Base-by-base conservation (phyloP, 441 rosid genomes). In the Euphorbia celastroides region DNA sequence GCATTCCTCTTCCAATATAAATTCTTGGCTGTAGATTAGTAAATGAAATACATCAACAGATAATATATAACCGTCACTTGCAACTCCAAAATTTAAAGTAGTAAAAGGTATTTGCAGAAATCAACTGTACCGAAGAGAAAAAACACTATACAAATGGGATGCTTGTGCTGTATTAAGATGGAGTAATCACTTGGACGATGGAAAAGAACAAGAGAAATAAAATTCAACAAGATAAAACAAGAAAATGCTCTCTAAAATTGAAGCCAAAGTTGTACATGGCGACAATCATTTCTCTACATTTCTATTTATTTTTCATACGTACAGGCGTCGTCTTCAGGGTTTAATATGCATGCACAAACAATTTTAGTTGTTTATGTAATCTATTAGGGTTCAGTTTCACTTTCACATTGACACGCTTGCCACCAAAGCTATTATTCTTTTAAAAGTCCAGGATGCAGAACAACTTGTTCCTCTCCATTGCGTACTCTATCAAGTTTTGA, bases 1-100 rank as follows among this genome's bases (percentile, higher is more conserved):
- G 99, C 98, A 95, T 92, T 72, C 99, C 99, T 78, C 98, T 88
- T 60, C 98, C 99, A 34, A 95, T 75, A 64, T 92, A 95, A 66
- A 92, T 83, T 81, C 99, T 88, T 69, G 96, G 99, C 98, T 95
- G 95, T 79, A 78, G 66, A 71, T 16, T 66, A 65, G 56, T 51
- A 67, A 62, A 68, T 68, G 31, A 42, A 61, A 22, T 48, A 66
- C 25, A 56, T 78, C 48, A 80, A 67, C 60, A 67, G 65, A 78
- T 30, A 30, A 64, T 25, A 26, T 56, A 34, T 3, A 54, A 32
- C 17, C 50, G 13, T 65, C 22, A 19, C 36, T 65, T 69, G 34
- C 8, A 17, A 20, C 59, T 32, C n/a, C 42, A 57, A 44, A 57
- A 31, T 7, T 23, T 7, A 9, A 64, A 64, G n/a, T 23, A 22